phyloP scores from a whole-genome alignment of 2,329 filamentous ascomycete species.

The Fusarium phyllophilum region DNA sequence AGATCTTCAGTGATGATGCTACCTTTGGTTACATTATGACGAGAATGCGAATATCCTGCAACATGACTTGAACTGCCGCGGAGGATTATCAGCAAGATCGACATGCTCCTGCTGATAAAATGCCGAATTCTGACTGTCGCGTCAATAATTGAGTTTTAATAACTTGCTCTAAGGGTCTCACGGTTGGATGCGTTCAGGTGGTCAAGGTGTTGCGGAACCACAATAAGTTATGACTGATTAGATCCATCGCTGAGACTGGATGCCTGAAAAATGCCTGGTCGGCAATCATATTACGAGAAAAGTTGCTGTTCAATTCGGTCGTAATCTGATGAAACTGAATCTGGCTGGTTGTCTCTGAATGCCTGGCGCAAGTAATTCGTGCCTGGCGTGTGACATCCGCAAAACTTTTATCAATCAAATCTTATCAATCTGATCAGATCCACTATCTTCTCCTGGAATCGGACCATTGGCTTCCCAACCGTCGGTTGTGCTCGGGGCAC shows the following conservation, averaged over 20 bases:
- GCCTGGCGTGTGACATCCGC: constrained; percentile 38
- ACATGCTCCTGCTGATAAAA: constrained; percentile 3
- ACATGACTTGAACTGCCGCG: constrained; percentile 14
- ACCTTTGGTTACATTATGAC: constrained; percentile 21
- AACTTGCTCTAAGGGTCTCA: background rate
- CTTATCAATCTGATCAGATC: constrained; percentile 60
- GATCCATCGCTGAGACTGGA: constrained; percentile 3
- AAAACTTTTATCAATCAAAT: constrained; percentile 58
- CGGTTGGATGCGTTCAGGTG: background rate
- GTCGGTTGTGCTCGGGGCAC: constrained; percentile 43
- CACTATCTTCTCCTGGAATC: constrained; percentile 50
- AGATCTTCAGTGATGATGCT: constrained; percentile 13
- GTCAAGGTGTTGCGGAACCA: constrained; percentile 23
- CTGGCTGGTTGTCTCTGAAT: constrained; percentile 6
- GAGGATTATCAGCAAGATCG: background rate
- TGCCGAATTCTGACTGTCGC: background rate
- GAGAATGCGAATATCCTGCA: background rate
- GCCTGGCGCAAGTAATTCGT: constrained; percentile 28
- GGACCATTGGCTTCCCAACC: constrained; percentile 45
- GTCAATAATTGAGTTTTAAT: constrained; percentile 3
- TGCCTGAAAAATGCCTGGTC: constrained; percentile 13
- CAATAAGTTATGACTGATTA: constrained; percentile 25
- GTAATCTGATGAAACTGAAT: constrained; percentile 18
- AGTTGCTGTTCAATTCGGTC: constrained; percentile 15
- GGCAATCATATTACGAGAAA: constrained; percentile 25